Evolutionary conservation across 257 asterid genomes (phyloP).

Genomic region (Misopates orontium): DNA sequence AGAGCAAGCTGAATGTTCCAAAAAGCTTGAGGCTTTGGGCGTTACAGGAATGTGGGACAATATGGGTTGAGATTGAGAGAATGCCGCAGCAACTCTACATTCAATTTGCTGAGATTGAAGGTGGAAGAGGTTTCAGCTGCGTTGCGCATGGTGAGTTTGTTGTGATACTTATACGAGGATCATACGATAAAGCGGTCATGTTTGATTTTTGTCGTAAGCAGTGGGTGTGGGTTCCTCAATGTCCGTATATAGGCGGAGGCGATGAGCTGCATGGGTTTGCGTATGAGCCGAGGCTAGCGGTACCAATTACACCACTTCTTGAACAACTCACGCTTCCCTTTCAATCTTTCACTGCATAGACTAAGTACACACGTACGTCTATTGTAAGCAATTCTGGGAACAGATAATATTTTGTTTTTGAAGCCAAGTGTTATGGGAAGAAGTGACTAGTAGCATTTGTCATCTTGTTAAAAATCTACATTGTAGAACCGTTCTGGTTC

Average conservation of each 20-base stretch:
- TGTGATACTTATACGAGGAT: constrained; percentile 47
- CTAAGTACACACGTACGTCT: no score
- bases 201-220: constrained; percentile 60
- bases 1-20: constrained; percentile 91
- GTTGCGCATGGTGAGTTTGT: constrained; percentile 76
- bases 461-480: no score
- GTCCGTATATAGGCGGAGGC: constrained; percentile 45
- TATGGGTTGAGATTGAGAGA: constrained; percentile 88
- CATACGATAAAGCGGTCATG: constrained; percentile 48
- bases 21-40: constrained; percentile 79
- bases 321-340: constrained; percentile 80
- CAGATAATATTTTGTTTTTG: no score
- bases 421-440: no score
- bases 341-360: constrained; percentile 46
- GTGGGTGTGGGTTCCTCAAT: constrained; percentile 86
- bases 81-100: constrained; percentile 89
- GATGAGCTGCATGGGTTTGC: constrained; percentile 78
- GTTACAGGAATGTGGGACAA: constrained; percentile 59
- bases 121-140: constrained; percentile 65
- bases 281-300: constrained; percentile 66
- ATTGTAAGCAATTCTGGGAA: no score
- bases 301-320: constrained; percentile 75
- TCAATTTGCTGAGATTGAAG: constrained; percentile 69
- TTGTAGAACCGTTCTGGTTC: no score
- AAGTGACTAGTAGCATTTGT: no score